These are phyloP conservation scores for Phoenix dactylifera DNA, from an alignment of 176 grass and related monocot species.

Conservation along the genomic window DNA sequence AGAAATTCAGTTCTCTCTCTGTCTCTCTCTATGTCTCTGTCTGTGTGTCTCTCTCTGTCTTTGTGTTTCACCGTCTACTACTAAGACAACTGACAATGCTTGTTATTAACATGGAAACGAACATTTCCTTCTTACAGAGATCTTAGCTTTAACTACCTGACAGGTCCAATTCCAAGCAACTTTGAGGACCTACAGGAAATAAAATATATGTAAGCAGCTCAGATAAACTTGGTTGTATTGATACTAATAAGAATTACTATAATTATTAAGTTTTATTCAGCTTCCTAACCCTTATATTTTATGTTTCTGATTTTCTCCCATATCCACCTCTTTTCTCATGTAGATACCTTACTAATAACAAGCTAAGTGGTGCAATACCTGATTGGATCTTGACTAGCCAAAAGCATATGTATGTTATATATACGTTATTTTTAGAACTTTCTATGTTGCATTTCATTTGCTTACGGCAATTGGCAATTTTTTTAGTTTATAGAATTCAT, in stretches of 20 bases:
- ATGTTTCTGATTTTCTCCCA: neutral
- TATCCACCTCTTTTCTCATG: neutral
- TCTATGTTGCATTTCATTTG: too few relatives aligned
- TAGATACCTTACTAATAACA: conserved; percentile 18
- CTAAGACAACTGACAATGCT: too few relatives aligned
- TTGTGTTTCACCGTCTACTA: too few relatives aligned
- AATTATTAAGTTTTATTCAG: neutral
- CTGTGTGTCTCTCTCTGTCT: too few relatives aligned
- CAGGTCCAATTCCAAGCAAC: neutral
- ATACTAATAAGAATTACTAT: too few relatives aligned
- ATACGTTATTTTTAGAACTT: too few relatives aligned
- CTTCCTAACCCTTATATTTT: neutral
- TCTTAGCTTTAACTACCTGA: conserved; percentile 9
- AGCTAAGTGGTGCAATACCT: conserved; percentile 2
- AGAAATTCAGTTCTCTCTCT: too few relatives aligned
- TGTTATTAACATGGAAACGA: too few relatives aligned
- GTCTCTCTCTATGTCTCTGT: too few relatives aligned
- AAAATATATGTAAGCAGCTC: conserved; percentile 2
- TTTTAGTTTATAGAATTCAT: too few relatives aligned
- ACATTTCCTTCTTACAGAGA: neutral
- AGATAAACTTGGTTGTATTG: too few relatives aligned
- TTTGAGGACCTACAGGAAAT: neutral
- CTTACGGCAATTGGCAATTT: too few relatives aligned
- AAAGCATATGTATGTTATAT: neutral
- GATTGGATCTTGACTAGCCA: conserved; percentile 3